Evolutionary conservation across 2,329 filamentous ascomycete genomes (phyloP).

Genomic region (Sporothrix globosa): DNA sequence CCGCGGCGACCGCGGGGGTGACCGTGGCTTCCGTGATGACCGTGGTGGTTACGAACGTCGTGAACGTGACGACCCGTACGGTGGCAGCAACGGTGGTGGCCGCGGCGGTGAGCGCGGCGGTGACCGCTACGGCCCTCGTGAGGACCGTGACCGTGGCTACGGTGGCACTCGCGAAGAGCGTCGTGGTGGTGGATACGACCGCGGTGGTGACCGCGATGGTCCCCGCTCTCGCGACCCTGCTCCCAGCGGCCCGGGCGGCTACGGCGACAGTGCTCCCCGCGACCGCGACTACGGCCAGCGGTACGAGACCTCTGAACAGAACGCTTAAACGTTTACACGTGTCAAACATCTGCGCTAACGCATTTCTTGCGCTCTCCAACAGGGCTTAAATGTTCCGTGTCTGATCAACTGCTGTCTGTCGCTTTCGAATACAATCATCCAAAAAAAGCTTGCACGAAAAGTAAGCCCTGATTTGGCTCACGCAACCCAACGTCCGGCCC

Average conservation of each 20-base stretch:
- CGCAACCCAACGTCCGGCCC: not conserved
- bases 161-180: conserved; percentile 43
- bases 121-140: conserved; percentile 53
- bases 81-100: conserved; percentile 45
- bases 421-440: not conserved
- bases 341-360: conserved; percentile 20
- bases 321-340: conserved; percentile 5
- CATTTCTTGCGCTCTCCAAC: conserved; percentile 15
- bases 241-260: conserved; percentile 45
- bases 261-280: conserved; percentile 49
- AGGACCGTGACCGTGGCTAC: conserved; percentile 51
- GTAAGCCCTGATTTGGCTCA: conserved; percentile 19
- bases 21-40: conserved; percentile 40
- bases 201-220: conserved; percentile 40
- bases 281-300: conserved; percentile 50
- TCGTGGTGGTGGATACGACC: conserved; percentile 42
- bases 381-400: not conserved
- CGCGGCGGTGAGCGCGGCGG: conserved; percentile 49
- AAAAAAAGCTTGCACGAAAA: not conserved
- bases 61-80: conserved; percentile 49
- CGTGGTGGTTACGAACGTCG: conserved; percentile 56
- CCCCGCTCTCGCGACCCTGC: conserved; percentile 37
- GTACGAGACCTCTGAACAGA: conserved; percentile 37
- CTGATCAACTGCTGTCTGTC: conserved; percentile 1
- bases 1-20: conserved; percentile 40